Evolutionary conservation across 2,329 filamentous ascomycete species (phyloP).

Genomic region (Neonectria ditissima): DNA sequence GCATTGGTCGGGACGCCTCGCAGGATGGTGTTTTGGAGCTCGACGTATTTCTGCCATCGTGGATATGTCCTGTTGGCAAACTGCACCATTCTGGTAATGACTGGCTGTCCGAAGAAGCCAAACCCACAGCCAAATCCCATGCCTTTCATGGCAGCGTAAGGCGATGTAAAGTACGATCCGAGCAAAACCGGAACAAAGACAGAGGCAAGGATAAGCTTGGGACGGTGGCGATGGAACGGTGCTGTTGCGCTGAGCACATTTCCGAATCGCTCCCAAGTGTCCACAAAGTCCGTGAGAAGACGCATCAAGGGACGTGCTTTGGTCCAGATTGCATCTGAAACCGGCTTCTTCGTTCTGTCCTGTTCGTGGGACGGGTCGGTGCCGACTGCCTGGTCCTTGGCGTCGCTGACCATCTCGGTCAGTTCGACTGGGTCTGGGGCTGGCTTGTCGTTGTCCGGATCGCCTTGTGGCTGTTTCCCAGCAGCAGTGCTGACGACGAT

Average conservation of each 20-base stretch:
- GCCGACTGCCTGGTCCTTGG: slow-evolving; percentile 59
- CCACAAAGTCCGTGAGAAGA: slow-evolving; percentile 57
- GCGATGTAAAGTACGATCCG: slow-evolving; percentile 64
- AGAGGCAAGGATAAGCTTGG: slow-evolving; percentile 66
- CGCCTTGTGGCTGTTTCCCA: slow-evolving; percentile 79
- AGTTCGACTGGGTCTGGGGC: slow-evolving; percentile 64
- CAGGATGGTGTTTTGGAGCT: slow-evolving; percentile 70
- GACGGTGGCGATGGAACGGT: slow-evolving; percentile 67
- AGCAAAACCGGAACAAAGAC: slow-evolving; percentile 65
- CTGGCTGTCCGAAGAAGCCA: slow-evolving; percentile 82
- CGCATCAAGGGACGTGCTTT: slow-evolving; percentile 81
- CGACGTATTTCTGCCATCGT: slow-evolving; percentile 79
- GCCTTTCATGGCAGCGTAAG: slow-evolving; percentile 73
- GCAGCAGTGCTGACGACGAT: slow-evolving; percentile 80
- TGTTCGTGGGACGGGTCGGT: slow-evolving; percentile 56
- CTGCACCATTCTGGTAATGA: slow-evolving; percentile 70
- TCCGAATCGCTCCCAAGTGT: slow-evolving; percentile 64
- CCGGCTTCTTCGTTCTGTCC: slow-evolving; percentile 83
- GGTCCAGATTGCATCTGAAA: slow-evolving; percentile 81
- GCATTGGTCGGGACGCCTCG: slow-evolving; percentile 89
- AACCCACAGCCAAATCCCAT: slow-evolving; percentile 77
- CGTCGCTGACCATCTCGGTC: slow-evolving; percentile 53
- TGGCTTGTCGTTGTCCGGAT: slow-evolving; percentile 64
- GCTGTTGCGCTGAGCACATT: slow-evolving; percentile 72
- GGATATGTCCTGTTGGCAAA: slow-evolving; percentile 73